These are phyloP conservation scores for Fomitopsis pulvina DNA, from an alignment of 768 basidiomycete genomes.

Conservation along the genomic window DNA sequence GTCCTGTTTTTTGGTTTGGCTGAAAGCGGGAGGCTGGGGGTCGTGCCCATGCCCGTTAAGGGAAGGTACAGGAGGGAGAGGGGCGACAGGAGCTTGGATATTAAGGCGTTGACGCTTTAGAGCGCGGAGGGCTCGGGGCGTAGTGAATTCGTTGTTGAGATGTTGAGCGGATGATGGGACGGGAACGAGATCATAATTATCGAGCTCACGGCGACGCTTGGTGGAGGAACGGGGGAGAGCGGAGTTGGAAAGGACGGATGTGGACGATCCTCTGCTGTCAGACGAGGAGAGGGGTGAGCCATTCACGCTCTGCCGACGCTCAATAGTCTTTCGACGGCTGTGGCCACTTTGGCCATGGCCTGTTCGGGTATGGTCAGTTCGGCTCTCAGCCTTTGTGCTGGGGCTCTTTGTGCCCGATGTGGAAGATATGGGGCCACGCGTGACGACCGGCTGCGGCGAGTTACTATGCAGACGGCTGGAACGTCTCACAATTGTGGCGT, in stretches of 20 bases:
- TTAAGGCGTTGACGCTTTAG: constrained; percentile 6
- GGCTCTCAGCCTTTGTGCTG: too few relatives aligned
- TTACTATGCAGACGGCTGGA: background rate
- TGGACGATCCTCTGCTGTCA: background rate
- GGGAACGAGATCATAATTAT: background rate
- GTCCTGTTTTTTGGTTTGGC: background rate
- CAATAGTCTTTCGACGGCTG: background rate
- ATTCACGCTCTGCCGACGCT: background rate
- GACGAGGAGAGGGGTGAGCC: background rate
- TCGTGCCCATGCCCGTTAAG: background rate
- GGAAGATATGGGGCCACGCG: background rate
- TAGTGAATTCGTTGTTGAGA: background rate
- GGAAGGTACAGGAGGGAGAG: background rate
- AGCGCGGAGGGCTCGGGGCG: constrained; percentile 5
- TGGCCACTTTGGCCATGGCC: background rate
- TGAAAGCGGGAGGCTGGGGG: background rate
- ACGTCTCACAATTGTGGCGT: background rate
- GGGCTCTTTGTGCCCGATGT: too few relatives aligned
- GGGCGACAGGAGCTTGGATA: background rate
- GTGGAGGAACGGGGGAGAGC: background rate
- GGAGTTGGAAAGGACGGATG: background rate
- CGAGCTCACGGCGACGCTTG: constrained; percentile 5
- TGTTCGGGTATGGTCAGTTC: too few relatives aligned
- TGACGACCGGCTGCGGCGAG: background rate
- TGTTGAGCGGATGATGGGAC: background rate